Conservation (phyloP, 139 green algal genomes). For the Closterium sp. region DNA sequence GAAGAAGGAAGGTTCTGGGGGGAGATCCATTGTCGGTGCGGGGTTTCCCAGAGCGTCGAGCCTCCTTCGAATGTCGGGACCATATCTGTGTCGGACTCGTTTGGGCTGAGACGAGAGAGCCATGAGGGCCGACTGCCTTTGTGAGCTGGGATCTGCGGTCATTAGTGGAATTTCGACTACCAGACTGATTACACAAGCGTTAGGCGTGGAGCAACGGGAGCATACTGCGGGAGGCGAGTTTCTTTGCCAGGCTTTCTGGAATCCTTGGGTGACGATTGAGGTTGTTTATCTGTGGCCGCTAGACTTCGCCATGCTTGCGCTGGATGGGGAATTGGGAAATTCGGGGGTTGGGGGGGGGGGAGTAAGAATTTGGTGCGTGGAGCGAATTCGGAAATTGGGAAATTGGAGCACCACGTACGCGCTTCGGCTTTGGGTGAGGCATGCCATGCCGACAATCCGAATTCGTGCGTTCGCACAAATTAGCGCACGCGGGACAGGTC, state of each 20-base stretch:
- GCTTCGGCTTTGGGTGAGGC: neutral
- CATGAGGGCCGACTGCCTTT: neutral
- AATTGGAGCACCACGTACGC: neutral
- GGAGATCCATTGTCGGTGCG: neutral
- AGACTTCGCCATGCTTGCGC: no score
- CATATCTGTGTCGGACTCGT: neutral
- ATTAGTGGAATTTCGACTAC: neutral
- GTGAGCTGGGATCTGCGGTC: neutral
- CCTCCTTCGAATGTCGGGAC: neutral
- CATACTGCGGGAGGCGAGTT: no score
- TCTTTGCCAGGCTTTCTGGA: no score
- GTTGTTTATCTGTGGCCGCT: no score
- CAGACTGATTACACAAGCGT: no score
- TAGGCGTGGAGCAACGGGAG: no score
- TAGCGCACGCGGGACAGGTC: neutral
- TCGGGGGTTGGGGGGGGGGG: no score
- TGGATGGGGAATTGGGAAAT: neutral
- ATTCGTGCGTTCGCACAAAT: neutral
- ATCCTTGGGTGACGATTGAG: no score
- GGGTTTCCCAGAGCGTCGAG: neutral
- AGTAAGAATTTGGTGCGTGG: neutral
- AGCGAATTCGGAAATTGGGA: neutral
- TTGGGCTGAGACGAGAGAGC: neutral
- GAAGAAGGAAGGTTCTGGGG: neutral
- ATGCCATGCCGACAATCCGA: neutral